Evolutionary conservation across 192 early-diverging fungal species (phyloP).

Genomic region (Dispira simplex): DNA sequence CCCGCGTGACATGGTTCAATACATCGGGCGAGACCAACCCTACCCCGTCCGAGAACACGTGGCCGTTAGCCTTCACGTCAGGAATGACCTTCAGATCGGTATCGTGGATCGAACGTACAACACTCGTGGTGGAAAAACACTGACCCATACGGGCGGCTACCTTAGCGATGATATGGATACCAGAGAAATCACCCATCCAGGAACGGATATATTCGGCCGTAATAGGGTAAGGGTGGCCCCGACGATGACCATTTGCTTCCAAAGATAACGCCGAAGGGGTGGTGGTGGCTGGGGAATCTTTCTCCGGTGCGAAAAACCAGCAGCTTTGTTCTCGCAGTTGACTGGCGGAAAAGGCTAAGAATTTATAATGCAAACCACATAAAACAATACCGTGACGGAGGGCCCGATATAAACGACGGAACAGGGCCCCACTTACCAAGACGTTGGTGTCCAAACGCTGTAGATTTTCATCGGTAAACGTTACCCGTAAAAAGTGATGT

Average conservation of each 20-base stretch:
- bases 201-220: slow-evolving; percentile 32
- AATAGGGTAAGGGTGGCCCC: slow-evolving; percentile 7
- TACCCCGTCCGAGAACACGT: slow-evolving; percentile 58
- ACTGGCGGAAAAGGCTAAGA: slow-evolving; percentile 44
- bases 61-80: slow-evolving; percentile 41
- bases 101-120: slow-evolving; percentile 22
- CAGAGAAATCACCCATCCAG: slow-evolving; percentile 58
- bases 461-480: slow-evolving; percentile 47
- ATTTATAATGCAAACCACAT: slow-evolving; percentile 35
- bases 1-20: slow-evolving; percentile 22
- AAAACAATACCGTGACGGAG: slow-evolving; percentile 35
- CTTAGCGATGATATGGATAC: slow-evolving; percentile 46
- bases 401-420: slow-evolving; percentile 30
- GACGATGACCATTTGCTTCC: not conserved
- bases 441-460: slow-evolving; percentile 19
- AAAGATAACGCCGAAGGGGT: not conserved
- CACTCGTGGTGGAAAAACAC: slow-evolving; percentile 51
- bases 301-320: slow-evolving; percentile 51
- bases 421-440: slow-evolving; percentile 19
- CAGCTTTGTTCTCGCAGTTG: slow-evolving; percentile 44
- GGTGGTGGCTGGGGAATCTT: slow-evolving; percentile 9
- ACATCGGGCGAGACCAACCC: slow-evolving; percentile 40
- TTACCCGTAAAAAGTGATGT: slow-evolving; percentile 51
- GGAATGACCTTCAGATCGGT: slow-evolving; percentile 27
- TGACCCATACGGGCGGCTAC: slow-evolving; percentile 56